A percentile compares a stretch with the other conserved stretches of the same genome.
Conservation (phyloP, 192 early-diverging fungal species). For the Coemansia sp. region DNA sequence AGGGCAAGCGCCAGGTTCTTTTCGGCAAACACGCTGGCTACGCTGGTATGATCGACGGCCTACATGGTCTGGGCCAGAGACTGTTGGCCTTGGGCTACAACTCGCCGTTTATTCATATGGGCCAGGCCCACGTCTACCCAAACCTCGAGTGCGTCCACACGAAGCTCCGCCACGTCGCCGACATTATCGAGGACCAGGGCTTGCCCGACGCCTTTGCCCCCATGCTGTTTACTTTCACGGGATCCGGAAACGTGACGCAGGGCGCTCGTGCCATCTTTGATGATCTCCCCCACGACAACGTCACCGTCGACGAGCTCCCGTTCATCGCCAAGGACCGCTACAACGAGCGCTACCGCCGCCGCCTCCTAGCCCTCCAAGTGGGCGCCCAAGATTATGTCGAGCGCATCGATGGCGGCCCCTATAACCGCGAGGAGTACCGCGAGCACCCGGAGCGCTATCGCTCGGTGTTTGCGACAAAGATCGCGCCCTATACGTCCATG, state of each 20-base stretch:
- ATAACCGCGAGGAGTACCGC: conserved; percentile 68
- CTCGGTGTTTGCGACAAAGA: conserved; percentile 78
- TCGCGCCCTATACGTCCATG: conserved; percentile 89
- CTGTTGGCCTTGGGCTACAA: conserved; percentile 88
- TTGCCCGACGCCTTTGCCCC: conserved; percentile 86
- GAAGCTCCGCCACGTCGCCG: conserved; percentile 64
- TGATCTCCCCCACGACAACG: conserved; percentile 86
- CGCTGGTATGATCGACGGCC: conserved; percentile 89
- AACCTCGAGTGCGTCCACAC: conserved; percentile 61
- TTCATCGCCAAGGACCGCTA: conserved; percentile 57
- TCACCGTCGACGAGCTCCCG: conserved; percentile 68
- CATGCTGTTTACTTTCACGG: conserved; percentile 87
- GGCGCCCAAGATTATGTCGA: conserved; percentile 78
- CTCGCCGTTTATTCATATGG: conserved; percentile 86
- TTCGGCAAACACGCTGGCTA: conserved; percentile 95
- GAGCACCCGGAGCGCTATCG: conserved; percentile 73
- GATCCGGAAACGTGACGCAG: conserved; percentile 86
- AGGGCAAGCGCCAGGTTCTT: conserved; percentile 74
- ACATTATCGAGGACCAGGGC: conserved; percentile 83
- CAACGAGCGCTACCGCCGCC: conserved; percentile 61
- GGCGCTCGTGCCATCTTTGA: conserved; percentile 91
- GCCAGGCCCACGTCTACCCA: conserved; percentile 74
- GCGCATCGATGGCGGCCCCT: conserved; percentile 65
- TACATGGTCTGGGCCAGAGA: conserved; percentile 90
- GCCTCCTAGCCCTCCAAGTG: conserved; percentile 66